Evolutionary conservation across 1,284 basidiomycete genomes (phyloP).

Genomic region (Trametes polyzona): DNA sequence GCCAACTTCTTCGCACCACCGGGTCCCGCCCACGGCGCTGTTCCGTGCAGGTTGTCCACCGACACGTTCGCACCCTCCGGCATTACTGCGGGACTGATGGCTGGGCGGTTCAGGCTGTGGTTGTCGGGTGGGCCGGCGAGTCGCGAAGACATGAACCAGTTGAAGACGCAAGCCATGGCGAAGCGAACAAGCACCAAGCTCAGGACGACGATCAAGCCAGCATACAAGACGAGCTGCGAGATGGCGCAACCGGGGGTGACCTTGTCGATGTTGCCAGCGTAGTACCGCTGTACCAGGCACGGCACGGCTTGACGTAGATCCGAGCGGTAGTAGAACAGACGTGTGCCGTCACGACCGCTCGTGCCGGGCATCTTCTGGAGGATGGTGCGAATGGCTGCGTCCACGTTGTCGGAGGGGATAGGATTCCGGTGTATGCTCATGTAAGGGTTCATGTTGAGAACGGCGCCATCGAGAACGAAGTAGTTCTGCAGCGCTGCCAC

Average conservation of each 20-base stretch:
- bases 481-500: slow-evolving; percentile 71
- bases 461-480: slow-evolving; percentile 90
- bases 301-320: slow-evolving; percentile 70
- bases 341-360: slow-evolving; percentile 89
- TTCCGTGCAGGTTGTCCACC: slow-evolving; percentile 85
- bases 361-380: slow-evolving; percentile 51
- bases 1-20: slow-evolving; percentile 53
- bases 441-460: slow-evolving; percentile 94
- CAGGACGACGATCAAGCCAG: slow-evolving; percentile 91
- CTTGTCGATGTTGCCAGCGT: slow-evolving; percentile 96
- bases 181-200: slow-evolving; percentile 91
- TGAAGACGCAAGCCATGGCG: slow-evolving; percentile 95
- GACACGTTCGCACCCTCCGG: slow-evolving; percentile 94
- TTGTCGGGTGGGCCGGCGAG: slow-evolving; percentile 76
- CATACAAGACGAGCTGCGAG: slow-evolving; percentile 88
- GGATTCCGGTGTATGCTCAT: slow-evolving; percentile 72
- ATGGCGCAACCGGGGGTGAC: slow-evolving; percentile 96
- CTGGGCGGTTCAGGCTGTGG: slow-evolving; percentile 72
- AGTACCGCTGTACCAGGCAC: slow-evolving; percentile 86
- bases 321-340: slow-evolving; percentile 77
- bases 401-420: slow-evolving; percentile 78
- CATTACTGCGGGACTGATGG: slow-evolving; percentile 92
- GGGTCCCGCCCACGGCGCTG: slow-evolving; percentile 88
- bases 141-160: slow-evolving; percentile 88
- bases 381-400: slow-evolving; percentile 81